phyloP scores from a whole-genome alignment of 352 stramenopile genomes.

The Phytophthora podocarpi region DNA sequence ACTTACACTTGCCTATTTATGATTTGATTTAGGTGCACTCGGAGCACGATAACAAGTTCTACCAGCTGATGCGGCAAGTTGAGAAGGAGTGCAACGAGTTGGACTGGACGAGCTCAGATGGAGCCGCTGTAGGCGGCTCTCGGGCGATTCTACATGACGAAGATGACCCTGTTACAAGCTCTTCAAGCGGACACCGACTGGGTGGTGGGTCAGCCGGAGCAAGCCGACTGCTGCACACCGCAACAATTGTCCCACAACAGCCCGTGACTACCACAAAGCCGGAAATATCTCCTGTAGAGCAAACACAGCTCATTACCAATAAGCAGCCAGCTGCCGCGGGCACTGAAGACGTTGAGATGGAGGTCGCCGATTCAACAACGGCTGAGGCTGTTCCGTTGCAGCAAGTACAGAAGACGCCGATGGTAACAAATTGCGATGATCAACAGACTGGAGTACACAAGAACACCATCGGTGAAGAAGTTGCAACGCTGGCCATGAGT shows the following conservation, averaged over 20 bases:
- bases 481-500: constrained; percentile 53
- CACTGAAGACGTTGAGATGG: constrained; percentile 27
- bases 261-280: not conserved
- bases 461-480: constrained; percentile 26
- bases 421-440: constrained; percentile 5
- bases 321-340: not conserved
- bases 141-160: constrained; percentile 20
- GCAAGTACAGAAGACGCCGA: not conserved
- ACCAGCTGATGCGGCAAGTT: constrained; percentile 80
- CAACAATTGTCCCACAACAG: not conserved
- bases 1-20: not conserved
- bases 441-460: constrained; percentile 1
- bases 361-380: not conserved
- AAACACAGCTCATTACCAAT: not conserved
- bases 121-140: constrained; percentile 43
- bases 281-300: not conserved
- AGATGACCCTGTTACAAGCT: not conserved
- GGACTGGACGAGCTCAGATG: constrained; percentile 62
- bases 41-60: constrained; percentile 83
- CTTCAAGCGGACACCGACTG: constrained; percentile 36
- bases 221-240: constrained; percentile 33
- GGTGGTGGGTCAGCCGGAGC: constrained; percentile 37
- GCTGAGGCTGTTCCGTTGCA: not conserved
- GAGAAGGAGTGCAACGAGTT: constrained; percentile 77
- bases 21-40: constrained; percentile 57